These are phyloP conservation scores for Aspergillus tubingensis DNA, from an alignment of 2,329 filamentous ascomycete species.

Conservation along the genomic window DNA sequence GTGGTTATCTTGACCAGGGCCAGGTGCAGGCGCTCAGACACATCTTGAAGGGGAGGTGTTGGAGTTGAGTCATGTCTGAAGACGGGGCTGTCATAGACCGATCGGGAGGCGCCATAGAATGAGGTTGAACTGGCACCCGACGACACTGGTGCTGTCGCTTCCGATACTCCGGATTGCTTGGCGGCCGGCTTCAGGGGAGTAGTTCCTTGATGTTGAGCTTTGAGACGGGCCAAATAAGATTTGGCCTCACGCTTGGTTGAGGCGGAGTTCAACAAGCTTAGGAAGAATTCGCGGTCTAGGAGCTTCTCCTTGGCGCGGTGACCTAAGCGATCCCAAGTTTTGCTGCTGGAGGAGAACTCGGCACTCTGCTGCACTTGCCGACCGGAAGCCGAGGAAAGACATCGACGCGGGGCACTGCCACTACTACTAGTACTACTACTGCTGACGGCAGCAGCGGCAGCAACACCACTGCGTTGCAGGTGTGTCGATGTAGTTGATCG, in stretches of 20 bases:
- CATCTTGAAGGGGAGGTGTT: conserved; percentile 38
- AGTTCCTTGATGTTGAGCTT: conserved; percentile 44
- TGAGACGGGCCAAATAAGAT: conserved; percentile 86
- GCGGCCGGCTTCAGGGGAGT: conserved; percentile 34
- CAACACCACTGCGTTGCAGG: conserved; percentile 20
- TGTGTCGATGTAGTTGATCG: conserved; percentile 32
- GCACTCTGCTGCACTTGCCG: conserved; percentile 29
- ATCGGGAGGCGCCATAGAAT: conserved; percentile 60
- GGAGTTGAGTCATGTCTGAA: conserved; percentile 58
- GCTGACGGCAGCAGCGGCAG: background rate
- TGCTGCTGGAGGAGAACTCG: conserved; percentile 34
- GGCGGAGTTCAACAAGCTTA: conserved; percentile 82
- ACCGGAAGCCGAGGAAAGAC: conserved; percentile 21
- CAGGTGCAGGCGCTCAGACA: conserved; percentile 64
- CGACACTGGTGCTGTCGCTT: conserved; percentile 20
- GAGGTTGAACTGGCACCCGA: conserved; percentile 62
- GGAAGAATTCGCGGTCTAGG: conserved; percentile 68
- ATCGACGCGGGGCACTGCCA: conserved; percentile 13
- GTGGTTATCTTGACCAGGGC: conserved; percentile 82
- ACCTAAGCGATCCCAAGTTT: conserved; percentile 35
- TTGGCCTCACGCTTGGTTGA: conserved; percentile 92
- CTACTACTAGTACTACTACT: background rate
- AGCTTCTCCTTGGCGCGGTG: conserved; percentile 47
- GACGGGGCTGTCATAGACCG: conserved; percentile 61
- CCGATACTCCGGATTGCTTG: conserved; percentile 24